Conservation (phyloP, 1,284 basidiomycete genomes). For the Thelephora terrestris region DNA sequence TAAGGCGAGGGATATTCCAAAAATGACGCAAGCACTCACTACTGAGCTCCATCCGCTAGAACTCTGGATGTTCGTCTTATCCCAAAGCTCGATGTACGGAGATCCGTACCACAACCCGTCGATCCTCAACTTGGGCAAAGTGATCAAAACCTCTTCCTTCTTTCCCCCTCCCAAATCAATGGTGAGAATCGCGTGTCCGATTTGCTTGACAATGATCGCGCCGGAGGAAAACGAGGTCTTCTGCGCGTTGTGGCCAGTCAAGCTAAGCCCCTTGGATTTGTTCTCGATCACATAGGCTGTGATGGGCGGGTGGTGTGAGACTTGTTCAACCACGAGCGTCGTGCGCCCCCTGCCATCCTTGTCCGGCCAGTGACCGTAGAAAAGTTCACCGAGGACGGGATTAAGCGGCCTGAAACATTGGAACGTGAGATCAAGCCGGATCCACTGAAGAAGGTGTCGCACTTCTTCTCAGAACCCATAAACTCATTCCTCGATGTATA, state of each 20-base stretch:
- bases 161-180: conserved; percentile 49
- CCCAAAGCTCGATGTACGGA: conserved; percentile 85
- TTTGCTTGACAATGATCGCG: conserved; percentile 84
- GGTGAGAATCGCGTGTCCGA: conserved; percentile 85
- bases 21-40: conserved; percentile 24
- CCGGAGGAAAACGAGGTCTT: conserved; percentile 87
- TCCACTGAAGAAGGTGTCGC: conserved; percentile 14
- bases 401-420: conserved; percentile 66
- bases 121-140: conserved; percentile 62
- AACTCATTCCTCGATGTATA: conserved; percentile 90
- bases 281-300: conserved; percentile 85
- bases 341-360: conserved; percentile 75
- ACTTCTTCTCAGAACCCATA: conserved; percentile 97
- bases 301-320: conserved; percentile 90
- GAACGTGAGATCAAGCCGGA: background rate
- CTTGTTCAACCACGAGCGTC: conserved; percentile 88
- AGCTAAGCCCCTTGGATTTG: conserved; percentile 64
- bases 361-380: conserved; percentile 90
- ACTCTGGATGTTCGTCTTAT: conserved; percentile 77
- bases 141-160: conserved; percentile 80
- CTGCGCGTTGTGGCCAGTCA: conserved; percentile 90
- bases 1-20: background rate
- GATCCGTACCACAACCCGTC: conserved; percentile 51
- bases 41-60: conserved; percentile 63
- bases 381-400: conserved; percentile 90